phyloP scores from a whole-genome alignment of 1,284 basidiomycete species.

The Fomitopsis pinicola region DNA sequence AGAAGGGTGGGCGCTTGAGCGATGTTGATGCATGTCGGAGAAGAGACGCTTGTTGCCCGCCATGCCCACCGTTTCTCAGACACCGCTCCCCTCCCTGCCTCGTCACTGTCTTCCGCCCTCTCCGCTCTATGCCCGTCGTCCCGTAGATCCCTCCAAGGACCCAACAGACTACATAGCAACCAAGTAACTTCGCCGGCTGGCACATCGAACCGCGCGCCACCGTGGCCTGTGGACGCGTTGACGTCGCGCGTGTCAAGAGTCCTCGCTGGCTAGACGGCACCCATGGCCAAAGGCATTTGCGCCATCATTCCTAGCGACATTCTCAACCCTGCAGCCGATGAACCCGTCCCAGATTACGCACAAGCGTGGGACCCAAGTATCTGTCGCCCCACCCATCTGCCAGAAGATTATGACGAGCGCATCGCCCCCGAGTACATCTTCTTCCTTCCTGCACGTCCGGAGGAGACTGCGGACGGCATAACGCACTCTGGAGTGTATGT shows the following conservation, averaged over 20 bases:
- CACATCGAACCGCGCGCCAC: neutral
- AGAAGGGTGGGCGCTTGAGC: neutral
- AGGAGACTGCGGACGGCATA: neutral
- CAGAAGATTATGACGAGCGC: constrained; percentile 4
- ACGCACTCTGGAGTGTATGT: constrained; percentile 5
- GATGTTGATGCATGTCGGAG: constrained; percentile 1
- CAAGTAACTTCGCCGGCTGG: neutral
- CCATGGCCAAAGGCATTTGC: neutral
- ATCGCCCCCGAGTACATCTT: constrained; percentile 7
- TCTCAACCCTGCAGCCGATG: neutral
- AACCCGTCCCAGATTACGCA: constrained; percentile 4
- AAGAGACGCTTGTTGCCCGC: neutral
- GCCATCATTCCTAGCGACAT: neutral
- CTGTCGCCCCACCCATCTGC: constrained; percentile 2
- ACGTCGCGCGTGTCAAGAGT: neutral
- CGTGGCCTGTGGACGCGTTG: neutral
- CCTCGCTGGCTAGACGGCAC: neutral
- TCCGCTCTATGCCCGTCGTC: neutral
- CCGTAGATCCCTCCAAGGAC: neutral
- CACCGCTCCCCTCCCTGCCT: neutral
- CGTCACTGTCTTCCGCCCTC: neutral
- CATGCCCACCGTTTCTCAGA: neutral
- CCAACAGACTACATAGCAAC: neutral
- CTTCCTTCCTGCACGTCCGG: neutral
- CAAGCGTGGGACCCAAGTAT: constrained; percentile 1